phyloP scores from a whole-genome alignment of 1,284 basidiomycete genomes.

The Ceratobasidium sp. region DNA sequence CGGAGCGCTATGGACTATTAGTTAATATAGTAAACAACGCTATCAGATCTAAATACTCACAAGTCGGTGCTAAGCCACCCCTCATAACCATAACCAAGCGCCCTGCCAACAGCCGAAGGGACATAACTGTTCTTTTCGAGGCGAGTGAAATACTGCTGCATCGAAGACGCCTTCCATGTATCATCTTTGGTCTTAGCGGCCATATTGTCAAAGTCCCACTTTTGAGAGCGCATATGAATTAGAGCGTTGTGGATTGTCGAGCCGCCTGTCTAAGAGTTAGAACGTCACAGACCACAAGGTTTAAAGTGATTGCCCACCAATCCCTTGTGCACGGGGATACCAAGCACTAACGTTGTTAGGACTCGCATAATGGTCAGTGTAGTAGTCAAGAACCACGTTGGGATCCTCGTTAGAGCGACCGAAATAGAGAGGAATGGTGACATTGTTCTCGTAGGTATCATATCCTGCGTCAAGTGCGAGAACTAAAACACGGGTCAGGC shows the following conservation, averaged over 20 bases:
- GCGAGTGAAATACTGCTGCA: conserved; percentile 22
- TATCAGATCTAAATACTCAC: background rate
- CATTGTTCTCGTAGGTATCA: conserved; percentile 28
- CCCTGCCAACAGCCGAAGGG: conserved; percentile 9
- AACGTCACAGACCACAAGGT: background rate
- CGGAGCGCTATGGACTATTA: too few species aligned
- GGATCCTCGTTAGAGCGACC: conserved; percentile 39
- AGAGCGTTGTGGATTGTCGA: background rate
- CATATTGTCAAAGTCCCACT: conserved; percentile 35
- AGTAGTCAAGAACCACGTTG: conserved; percentile 5
- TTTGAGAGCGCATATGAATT: conserved; percentile 32
- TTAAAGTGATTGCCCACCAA: background rate
- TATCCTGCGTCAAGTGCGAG: conserved; percentile 3
- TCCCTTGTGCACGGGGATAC: conserved; percentile 33
- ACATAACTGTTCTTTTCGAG: conserved; percentile 30
- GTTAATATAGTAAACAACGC: too few species aligned
- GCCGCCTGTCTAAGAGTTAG: conserved; percentile 16
- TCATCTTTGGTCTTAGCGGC: conserved; percentile 18
- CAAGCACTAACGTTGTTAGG: conserved; percentile 29
- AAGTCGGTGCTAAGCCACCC: conserved; percentile 37
- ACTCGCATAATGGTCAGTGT: conserved; percentile 8
- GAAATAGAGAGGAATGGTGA: conserved; percentile 28
- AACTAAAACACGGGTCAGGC: background rate
- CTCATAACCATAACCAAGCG: conserved; percentile 30
- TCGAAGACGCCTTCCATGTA: conserved; percentile 11